These are phyloP conservation scores for Trichoderma sp. DNA, from an alignment of 2,329 filamentous ascomycete genomes.

Conservation along the genomic window DNA sequence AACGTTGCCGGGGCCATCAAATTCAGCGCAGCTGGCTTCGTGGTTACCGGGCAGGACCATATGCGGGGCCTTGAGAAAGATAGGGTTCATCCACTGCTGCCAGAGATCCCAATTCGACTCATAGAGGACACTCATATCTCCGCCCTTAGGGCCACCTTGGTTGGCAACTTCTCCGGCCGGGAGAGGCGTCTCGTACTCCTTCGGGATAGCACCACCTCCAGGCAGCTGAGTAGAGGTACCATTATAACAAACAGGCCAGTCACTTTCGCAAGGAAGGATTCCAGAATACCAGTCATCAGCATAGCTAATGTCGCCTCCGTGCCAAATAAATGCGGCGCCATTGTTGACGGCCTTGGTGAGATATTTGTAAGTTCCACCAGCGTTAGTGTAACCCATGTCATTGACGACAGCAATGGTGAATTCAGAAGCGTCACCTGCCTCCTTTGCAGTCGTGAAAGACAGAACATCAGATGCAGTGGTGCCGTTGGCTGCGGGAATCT, in stretches of 20 bases:
- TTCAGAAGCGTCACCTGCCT: background rate
- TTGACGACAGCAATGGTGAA: constrained; percentile 1
- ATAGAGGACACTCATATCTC: constrained; percentile 7
- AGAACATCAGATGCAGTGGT: constrained; percentile 10
- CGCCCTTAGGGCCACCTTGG: background rate
- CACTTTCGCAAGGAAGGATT: background rate
- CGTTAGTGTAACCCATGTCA: constrained; percentile 10
- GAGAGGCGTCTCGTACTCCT: constrained; percentile 9
- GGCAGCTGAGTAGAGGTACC: background rate
- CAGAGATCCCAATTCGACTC: constrained; percentile 14
- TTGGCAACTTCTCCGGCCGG: background rate
- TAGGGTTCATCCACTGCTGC: constrained; percentile 6
- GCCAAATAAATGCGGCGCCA: constrained; percentile 4
- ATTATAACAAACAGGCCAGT: constrained; percentile 7
- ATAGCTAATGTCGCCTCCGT: constrained; percentile 9
- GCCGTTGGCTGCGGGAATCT: constrained; percentile 6
- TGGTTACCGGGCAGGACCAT: constrained; percentile 12
- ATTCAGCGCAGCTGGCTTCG: constrained; percentile 4
- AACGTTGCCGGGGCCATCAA: constrained; percentile 1
- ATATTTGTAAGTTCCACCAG: constrained; percentile 9
- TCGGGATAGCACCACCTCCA: background rate
- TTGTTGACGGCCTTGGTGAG: background rate
- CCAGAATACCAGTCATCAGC: constrained; percentile 11
- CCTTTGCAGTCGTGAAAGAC: background rate
- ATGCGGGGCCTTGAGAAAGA: background rate